Evolutionary conservation across 2,329 filamentous ascomycete species (phyloP), one percentile per base, ranked within the genome.

Genomic region (Tolypocladium amazonense): DNA sequence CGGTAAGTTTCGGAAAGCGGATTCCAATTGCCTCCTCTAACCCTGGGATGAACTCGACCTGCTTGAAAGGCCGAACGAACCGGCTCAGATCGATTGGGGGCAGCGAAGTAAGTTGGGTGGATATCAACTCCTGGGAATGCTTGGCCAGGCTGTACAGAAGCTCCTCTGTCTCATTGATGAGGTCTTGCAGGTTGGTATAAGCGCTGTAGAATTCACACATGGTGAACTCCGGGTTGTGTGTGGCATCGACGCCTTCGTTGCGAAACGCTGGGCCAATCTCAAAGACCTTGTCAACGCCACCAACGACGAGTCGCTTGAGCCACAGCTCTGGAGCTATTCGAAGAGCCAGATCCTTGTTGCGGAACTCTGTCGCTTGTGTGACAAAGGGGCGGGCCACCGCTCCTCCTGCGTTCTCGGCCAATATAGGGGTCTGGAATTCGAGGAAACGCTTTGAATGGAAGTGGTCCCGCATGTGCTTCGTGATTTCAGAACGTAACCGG

Each of bases 161-260:
- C 18, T 80, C 76, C 71, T 94, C 89, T 0, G 93, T 97, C 70
- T 86, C 84, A 25, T 73, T 70, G 69, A 96, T 92, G 57, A 97
- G 77, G 50, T 89, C 84, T 41, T 86, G 77, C 0, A 97, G 81
- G 64, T 88, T 89, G 62, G 88, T 86, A 68, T 92, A 95, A 3
- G 92, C 88, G 62, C 89, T 87, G 75, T 99, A 99, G 75, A 96
- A 97, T 75, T 99, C 94, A 78, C 93, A 97, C 62, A 90, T 97
- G 53, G 90, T 94, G 75, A 97, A 99, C 71, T 99, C 94, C 0
- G 94, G 93, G 70, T 99, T 99, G 72, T 99, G 94, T 0, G 91
- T 96, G 37, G 83, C 83, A 72, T 97, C 92, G 41, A 96, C 76
- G 72, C 91, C 90, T 76, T 99, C 94, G 71, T 99, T 99, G 52